Evolutionary conservation across 176 grass and related monocot genomes (phyloP), one percentile per base, ranked within the genome.

Genomic region (Eragrostis nindensis): DNA sequence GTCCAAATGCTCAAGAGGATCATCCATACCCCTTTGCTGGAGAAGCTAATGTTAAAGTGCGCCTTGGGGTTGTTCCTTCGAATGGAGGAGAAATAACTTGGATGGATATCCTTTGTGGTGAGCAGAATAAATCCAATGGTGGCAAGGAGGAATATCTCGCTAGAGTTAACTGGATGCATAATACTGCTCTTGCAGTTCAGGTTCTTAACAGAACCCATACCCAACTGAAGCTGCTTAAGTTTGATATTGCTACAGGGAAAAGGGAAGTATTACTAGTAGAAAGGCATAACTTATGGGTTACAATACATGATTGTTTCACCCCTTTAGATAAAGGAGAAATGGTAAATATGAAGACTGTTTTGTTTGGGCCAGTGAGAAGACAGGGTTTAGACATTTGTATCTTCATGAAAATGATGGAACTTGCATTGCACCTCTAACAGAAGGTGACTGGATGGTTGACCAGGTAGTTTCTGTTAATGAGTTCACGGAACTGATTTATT

Each of bases 1-100:
- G 94, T 46, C 50, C 70, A 67, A 73, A 93, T 88, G 80, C 94
- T 78, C 91, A 97, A 80, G 94, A 97, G 82, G 91, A 93, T 54
- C 91, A 93, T 83, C 71, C 94, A 71, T 97, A 97, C 83, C 94
- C 94, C 50, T 97, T 97, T 87, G 79, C 94, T 66, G 94, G 94
- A 38, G 91, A 86, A 84, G 84, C 88, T 76, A 97, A 97, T 87
- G 91, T 76, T 52, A 97, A 86, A 80, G 91, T 97, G 29, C 83
- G 86, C 17, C 76, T 97, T 72, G 94, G 90, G 70, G 91, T 97
- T 76, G 78, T 93, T 82, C 75, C 94, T 76, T 79, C 85, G 12
- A n/a, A 63, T 80, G 90, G 88, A 54, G 94, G 94, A 86, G 77
- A 91, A 39, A 68, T 87, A 79, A 89, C 68, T 85, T 97, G 94